Percentiles rank a stretch among this genome's conserved stretches.
Conservation (phyloP, 2,329 filamentous ascomycete genomes). For the Xylaria sp. region DNA sequence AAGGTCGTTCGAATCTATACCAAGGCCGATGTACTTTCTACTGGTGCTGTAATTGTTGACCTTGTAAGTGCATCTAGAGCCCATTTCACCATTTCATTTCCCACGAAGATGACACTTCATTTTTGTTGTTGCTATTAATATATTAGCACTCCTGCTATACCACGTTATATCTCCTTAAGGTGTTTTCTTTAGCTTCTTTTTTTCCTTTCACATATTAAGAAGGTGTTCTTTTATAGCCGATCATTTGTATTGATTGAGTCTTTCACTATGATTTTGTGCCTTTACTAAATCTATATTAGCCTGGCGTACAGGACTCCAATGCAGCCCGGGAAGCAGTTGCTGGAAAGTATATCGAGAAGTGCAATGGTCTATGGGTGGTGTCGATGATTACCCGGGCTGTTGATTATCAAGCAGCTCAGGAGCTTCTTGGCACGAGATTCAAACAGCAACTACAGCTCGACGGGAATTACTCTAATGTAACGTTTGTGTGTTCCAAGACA, state of each 20-base stretch:
- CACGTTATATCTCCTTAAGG: no score
- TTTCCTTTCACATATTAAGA: no score
- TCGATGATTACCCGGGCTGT: slow-evolving; percentile 68
- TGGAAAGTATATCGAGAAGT: slow-evolving; percentile 68
- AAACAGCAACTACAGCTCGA: slow-evolving; percentile 68
- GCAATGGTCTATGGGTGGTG: slow-evolving; percentile 67
- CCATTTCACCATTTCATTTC: background rate
- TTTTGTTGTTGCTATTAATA: no score
- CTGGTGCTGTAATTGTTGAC: slow-evolving; percentile 66
- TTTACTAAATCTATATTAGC: slow-evolving; percentile 46
- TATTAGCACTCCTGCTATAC: no score
- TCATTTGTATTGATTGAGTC: background rate
- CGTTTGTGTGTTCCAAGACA: slow-evolving; percentile 57
- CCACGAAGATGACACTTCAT: no score
- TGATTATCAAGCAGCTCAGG: slow-evolving; percentile 67
- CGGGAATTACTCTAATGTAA: slow-evolving; percentile 61
- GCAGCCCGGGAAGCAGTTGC: slow-evolving; percentile 68
- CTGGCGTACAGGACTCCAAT: slow-evolving; percentile 69
- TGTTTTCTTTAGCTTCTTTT: no score
- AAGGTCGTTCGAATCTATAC: slow-evolving; percentile 58
- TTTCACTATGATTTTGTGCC: background rate
- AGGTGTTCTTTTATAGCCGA: no score
- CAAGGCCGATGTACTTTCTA: slow-evolving; percentile 61
- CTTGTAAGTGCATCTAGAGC: slow-evolving; percentile 50
- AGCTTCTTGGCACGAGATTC: slow-evolving; percentile 64